Evolutionary conservation across 306 rosid genomes (phyloP), one percentile per base, ranked within the genome.

Genomic region (Quercus cerris): DNA sequence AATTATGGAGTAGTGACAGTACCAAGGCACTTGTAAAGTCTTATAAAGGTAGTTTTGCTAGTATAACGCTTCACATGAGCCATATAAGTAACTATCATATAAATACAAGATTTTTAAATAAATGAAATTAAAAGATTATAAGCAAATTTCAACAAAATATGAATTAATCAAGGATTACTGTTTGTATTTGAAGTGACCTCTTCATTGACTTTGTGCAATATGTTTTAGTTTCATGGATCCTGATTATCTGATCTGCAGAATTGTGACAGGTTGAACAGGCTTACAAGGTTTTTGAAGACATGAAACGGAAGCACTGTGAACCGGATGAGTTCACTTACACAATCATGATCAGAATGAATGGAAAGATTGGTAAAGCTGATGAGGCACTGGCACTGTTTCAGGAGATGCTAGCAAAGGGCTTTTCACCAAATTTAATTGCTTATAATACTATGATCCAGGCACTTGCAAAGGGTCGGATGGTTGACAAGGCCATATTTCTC

Each of bases 301-400:
- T 95, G 99, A 93, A 88, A 80, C 82, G 84, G 87, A 89, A 87
- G 93, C 87, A 89, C 66, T 91, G 99, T 73, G 91, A 87, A 78
- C 96, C 97, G 11, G 98, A 95, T 74, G 92, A 77, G 85, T 89
- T 91, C 84, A 93, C 98, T 0, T 93, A 89, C 85, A 93, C 97
- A 18, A 91, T 95, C 73, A 91, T 95, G 99, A 90, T 95, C 84
- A 90, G 94, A 87, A 91, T 91, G 99, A 86, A 80, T 0, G 98
- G 99, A 38, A 91, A 84, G 83, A 46, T 81, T 73, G 89, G 94
- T 76, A 87, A 89, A 86, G 74, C 88, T 19, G 87, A 89, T 3
- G 93, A 90, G 75, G 68, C 92, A 0, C 38, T 90, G 70, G 84
- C 84, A 1, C 75, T 85, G 76, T 95, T 93, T 85, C 88, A 90